Percentiles rank a stretch among this genome's conserved stretches.
Evolutionary conservation across 805 yeast species (phyloP).

Genomic region (Kurtzmaniella cleridarum): DNA sequence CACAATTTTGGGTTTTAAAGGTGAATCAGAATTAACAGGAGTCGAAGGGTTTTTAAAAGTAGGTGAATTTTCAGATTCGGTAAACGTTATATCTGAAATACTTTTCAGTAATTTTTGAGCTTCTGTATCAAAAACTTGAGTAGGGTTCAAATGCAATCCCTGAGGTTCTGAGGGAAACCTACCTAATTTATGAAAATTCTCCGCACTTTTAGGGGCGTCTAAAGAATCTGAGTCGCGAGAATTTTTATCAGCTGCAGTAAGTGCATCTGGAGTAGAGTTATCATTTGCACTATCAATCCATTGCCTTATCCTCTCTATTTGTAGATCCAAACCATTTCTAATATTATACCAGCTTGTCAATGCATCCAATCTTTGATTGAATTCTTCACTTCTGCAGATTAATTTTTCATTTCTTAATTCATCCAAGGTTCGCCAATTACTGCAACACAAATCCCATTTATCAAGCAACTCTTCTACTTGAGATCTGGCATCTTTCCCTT

Average conservation of each 20-base stretch:
- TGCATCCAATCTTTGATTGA: constrained; percentile 65
- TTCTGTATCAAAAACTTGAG: no score
- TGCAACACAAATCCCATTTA: constrained; percentile 61
- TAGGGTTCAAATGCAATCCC: no score
- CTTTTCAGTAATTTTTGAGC: no score
- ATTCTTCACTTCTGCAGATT: constrained; percentile 55
- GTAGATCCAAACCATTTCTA: constrained; percentile 61
- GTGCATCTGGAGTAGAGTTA: constrained; percentile 5
- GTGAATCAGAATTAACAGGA: no score
- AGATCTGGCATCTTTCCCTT: constrained; percentile 22
- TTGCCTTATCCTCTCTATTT: constrained; percentile 50
- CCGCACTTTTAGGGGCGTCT: no score
- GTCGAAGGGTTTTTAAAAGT: no score
- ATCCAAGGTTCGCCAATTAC: constrained; percentile 70
- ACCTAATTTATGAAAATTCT: no score
- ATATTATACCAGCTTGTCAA: constrained; percentile 80
- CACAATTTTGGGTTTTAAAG: no score
- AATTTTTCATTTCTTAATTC: constrained; percentile 82
- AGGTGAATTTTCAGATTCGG: no score
- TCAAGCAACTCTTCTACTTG: constrained; percentile 57
- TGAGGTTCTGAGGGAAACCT: no score
- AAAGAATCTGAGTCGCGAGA: no score
- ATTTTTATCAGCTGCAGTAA: constrained; percentile 15
- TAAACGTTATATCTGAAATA: no score
- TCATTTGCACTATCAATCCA: constrained; percentile 73